Conservation (phyloP, 2,329 filamentous ascomycete genomes). For the Helicocarpus griseus region DNA sequence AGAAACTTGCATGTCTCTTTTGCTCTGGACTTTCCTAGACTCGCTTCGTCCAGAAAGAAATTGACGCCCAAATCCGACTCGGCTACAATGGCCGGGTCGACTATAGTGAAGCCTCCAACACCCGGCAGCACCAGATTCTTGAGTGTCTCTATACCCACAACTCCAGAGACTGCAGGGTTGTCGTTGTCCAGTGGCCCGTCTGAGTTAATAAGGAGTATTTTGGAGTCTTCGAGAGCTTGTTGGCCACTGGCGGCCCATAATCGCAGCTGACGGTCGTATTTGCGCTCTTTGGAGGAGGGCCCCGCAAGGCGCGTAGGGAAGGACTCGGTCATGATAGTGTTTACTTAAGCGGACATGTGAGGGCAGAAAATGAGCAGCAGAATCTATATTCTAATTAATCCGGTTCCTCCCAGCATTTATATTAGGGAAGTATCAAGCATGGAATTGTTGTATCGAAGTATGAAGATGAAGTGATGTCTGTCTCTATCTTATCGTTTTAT, state of each 20-base stretch:
- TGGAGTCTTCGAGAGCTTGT: slow-evolving; percentile 76
- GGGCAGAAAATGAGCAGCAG: background rate
- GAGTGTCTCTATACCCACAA: slow-evolving; percentile 78
- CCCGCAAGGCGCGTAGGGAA: slow-evolving; percentile 30
- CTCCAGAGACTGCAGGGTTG: slow-evolving; percentile 54
- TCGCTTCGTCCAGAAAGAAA: slow-evolving; percentile 82
- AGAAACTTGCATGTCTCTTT: slow-evolving; percentile 68
- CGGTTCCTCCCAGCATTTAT: too few species aligned
- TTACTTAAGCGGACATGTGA: background rate
- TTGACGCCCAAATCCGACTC: slow-evolving; percentile 87
- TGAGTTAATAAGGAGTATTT: slow-evolving; percentile 83
- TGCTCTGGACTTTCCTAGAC: slow-evolving; percentile 67
- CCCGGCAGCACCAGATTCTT: slow-evolving; percentile 97
- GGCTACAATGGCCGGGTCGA: slow-evolving; percentile 66
- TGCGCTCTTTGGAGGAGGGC: slow-evolving; percentile 56
- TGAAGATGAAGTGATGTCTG: background rate
- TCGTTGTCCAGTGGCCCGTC: slow-evolving; percentile 29
- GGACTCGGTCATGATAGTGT: slow-evolving; percentile 26
- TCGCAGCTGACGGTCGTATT: slow-evolving; percentile 90
- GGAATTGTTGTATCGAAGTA: background rate
- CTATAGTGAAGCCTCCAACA: slow-evolving; percentile 84
- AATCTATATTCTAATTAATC: too few species aligned
- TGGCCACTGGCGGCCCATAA: slow-evolving; percentile 93
- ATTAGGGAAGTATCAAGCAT: background rate
- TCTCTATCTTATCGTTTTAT: background rate